Evolutionary conservation across 73 alveolate species (phyloP).

Genomic region (Paramecium bursaria): DNA sequence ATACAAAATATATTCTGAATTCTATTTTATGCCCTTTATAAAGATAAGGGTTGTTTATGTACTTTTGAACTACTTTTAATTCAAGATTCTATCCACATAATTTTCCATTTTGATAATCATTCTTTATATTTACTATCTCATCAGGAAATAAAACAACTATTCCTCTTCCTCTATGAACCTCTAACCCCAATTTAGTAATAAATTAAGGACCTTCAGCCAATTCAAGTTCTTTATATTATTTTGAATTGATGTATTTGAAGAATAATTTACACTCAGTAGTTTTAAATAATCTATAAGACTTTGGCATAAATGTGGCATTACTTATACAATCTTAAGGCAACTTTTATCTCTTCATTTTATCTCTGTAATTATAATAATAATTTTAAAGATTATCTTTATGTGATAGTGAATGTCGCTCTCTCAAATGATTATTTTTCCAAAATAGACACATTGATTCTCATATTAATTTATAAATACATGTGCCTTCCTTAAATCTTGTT

Average conservation of each 20-base stretch:
- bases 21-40: slow-evolving; percentile 56
- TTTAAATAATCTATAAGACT: slow-evolving; percentile 56
- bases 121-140: background rate
- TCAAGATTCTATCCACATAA: background rate
- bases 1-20: slow-evolving; percentile 55
- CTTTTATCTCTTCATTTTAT: background rate
- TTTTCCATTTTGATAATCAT: slow-evolving; percentile 49
- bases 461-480: background rate
- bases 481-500: background rate
- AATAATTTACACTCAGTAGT: slow-evolving; percentile 44
- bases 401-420: slow-evolving; percentile 22
- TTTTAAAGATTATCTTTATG: slow-evolving; percentile 21
- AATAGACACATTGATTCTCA: slow-evolving; percentile 41
- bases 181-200: slow-evolving; percentile 62
- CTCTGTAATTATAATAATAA: slow-evolving; percentile 10
- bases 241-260: slow-evolving; percentile 43
- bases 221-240: slow-evolving; percentile 11
- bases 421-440: slow-evolving; percentile 25
- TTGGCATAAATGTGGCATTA: slow-evolving; percentile 66
- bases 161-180: slow-evolving; percentile 70
- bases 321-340: slow-evolving; percentile 28
- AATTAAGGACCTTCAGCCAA: slow-evolving; percentile 53
- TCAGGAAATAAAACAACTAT: slow-evolving; percentile 48
- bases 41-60: slow-evolving; percentile 58
- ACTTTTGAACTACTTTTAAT: slow-evolving; percentile 52